These are phyloP conservation scores for Suillus lakei DNA, from an alignment of 768 basidiomycete genomes.

Conservation along the genomic window DNA sequence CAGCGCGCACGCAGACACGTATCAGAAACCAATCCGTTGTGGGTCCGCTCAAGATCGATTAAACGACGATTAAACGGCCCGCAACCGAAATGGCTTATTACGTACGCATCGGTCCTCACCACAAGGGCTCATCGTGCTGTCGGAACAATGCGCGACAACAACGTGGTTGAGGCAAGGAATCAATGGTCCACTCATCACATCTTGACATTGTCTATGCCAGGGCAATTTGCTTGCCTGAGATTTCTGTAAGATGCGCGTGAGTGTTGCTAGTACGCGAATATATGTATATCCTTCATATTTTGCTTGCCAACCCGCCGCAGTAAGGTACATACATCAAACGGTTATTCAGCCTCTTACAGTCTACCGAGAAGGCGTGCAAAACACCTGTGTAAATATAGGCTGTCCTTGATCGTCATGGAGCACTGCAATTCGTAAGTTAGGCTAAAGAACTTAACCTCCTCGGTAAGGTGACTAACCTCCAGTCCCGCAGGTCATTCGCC, in stretches of 20 bases:
- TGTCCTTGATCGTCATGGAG: conserved; percentile 23
- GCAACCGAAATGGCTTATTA: conserved; percentile 42
- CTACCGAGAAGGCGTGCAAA: conserved; percentile 14
- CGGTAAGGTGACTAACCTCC: conserved; percentile 30
- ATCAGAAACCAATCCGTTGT: conserved; percentile 30
- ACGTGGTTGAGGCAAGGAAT: conserved; percentile 33
- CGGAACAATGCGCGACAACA: conserved; percentile 33
- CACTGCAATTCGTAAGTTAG: conserved; percentile 27
- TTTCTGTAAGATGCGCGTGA: conserved; percentile 30
- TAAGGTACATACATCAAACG: conserved; percentile 29
- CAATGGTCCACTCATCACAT: conserved; percentile 40
- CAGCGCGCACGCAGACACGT: conserved; percentile 33
- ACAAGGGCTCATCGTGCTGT: conserved; percentile 35
- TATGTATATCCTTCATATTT: conserved; percentile 27
- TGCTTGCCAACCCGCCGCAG: conserved; percentile 24
- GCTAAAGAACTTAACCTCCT: conserved; percentile 9
- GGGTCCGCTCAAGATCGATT: conserved; percentile 45
- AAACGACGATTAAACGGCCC: conserved; percentile 37
- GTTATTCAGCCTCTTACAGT: conserved; percentile 28
- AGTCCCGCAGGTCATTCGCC: conserved; percentile 14
- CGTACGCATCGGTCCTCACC: conserved; percentile 36
- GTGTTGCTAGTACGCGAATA: conserved; percentile 19
- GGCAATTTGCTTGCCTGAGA: conserved; percentile 26
- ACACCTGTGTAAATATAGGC: conserved; percentile 19
- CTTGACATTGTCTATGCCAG: conserved; percentile 34